Base-by-base conservation (phyloP, 352 stramenopile species). In the Elongisporangium anandrum region DNA sequence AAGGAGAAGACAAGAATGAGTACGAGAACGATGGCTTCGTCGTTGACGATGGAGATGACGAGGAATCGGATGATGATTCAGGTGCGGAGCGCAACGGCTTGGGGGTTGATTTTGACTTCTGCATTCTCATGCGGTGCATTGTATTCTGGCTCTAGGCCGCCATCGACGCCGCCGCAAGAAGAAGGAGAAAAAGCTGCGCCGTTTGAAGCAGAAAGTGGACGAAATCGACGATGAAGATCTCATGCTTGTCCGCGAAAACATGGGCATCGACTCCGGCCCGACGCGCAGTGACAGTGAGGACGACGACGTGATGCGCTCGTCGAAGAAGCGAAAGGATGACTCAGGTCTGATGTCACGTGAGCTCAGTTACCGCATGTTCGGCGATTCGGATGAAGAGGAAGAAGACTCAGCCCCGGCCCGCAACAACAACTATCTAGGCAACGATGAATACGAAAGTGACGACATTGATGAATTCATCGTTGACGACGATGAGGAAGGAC, bases 381-480 rank as follows among this genome's bases (percentile, higher is more conserved):
- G 87, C 16, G 87, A 94, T 54, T 95, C 87, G 21, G 85, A 94
- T 63, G 87, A 96, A 34, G 87, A 96, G 55, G 87, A 96, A 62
- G 87, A 95, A 29, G 79, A 91, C 38, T 84, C 78, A 26, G 81
- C 74, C 0, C 80, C 81, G 0, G 72, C 81, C 20, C 73, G 79
- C 17, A 81, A 77, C 49, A 87, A 79, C 59, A 63, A 86, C 64
- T 96, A 93, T 60, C 62, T 92, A 2, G 87, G 87, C 49, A 90
- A 90, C 24, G 82, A 94, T 45, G 87, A 96, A 57, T 96, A 95
- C 66, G 86, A 94, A 66, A 95, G 85, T 61, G 87, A 96, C 49
- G 85, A 94, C 41, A 93, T 94, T 59, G 87, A 95, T 50, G 87
- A 94, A 56, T 96, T 96, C 41, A 96, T 96, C 47, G 87, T 96